A percentile compares a stretch with the other conserved stretches of the same genome.
Evolutionary conservation across 768 basidiomycete genomes (phyloP).

Genomic region (Kwoniella europaea): DNA sequence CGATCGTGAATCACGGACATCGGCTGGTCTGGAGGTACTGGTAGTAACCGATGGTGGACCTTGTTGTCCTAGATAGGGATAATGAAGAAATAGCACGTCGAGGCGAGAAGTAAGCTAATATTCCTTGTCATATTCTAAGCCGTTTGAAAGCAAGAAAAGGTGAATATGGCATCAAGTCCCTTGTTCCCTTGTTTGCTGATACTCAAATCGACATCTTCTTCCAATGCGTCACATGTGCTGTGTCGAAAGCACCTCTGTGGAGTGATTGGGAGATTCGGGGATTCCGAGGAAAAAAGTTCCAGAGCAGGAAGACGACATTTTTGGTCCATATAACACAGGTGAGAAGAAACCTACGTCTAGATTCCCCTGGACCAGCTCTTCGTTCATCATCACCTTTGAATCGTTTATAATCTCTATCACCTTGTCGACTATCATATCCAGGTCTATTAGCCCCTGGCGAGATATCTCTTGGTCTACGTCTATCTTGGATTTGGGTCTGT

Average conservation of each 20-base stretch:
- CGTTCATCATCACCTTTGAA: constrained; percentile 19
- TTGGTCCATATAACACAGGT: not conserved
- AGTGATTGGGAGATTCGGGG: too few species aligned
- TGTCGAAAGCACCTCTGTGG: too few species aligned
- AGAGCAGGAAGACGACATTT: too few species aligned
- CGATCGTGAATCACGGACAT: not conserved
- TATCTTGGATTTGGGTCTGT: constrained; percentile 5
- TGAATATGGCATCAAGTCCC: not conserved
- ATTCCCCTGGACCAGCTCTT: constrained; percentile 13
- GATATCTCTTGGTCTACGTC: constrained; percentile 15
- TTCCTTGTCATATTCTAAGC: not conserved
- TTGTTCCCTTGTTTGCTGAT: not conserved
- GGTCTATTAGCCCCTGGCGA: not conserved
- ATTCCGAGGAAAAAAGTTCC: too few species aligned
- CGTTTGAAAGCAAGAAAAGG: too few species aligned
- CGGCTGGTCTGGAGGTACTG: not conserved
- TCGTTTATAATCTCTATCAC: constrained; percentile 21
- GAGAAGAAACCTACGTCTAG: constrained; percentile 31
- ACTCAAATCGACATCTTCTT: not conserved
- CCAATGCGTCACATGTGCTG: not conserved
- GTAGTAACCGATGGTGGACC: not conserved
- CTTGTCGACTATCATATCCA: not conserved
- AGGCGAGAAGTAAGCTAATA: not conserved
- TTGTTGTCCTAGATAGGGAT: not conserved
- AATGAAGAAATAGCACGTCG: not conserved